Evolutionary conservation across 441 rosid species (phyloP), one percentile per base, ranked within the genome.

Genomic region (Eruca vesicaria): DNA sequence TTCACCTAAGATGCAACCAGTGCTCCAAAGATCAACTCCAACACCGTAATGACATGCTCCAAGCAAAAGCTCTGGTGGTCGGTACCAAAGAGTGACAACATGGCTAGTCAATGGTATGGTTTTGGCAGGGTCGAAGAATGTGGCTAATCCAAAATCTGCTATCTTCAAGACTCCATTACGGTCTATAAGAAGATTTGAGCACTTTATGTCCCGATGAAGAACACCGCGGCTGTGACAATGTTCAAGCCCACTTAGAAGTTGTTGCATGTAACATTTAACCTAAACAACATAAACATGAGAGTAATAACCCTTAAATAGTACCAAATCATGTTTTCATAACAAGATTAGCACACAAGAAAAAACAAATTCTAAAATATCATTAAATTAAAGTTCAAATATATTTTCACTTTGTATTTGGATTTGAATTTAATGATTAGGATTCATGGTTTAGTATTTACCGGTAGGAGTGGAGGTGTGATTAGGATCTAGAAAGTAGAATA

Each of bases 221-320:
- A 96, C 85, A 52, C 93, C 90, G 0, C 74, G 86, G 64, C 86
- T 90, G 73, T 93, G 99, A 78, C 99, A 96, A 73, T 96, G 96
- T 69, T 96, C 93, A 71, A 96, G 96, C 70, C 98, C 99, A 66
- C 87, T 88, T 73, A 96, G 85, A 75, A 96, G 98, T 79, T 96
- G 99, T 75, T 77, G 81, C 98, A 93, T 93, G 87, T 91, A 96
- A 82, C 99, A 96, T 82, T 96, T 96, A 74, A 93, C 90, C 99
- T 95, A 82, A 66, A 69, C 64, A 80, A 53, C 28, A 78, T 8
- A 72, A 18, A 71, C 72, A 70, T 63, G 71, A 77, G 57, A 62
- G 21, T 43, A 43, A 33, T 15, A n/a, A n/a, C 18, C 52, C 7
- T 43, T 6, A 48, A 48, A 48, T 48, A 48, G 53, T 20, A 48